A percentile compares a stretch with the other conserved stretches of the same genome.
These are phyloP conservation scores for Dioszegia crocea DNA, from an alignment of 768 basidiomycete genomes.

Conservation along the genomic window DNA sequence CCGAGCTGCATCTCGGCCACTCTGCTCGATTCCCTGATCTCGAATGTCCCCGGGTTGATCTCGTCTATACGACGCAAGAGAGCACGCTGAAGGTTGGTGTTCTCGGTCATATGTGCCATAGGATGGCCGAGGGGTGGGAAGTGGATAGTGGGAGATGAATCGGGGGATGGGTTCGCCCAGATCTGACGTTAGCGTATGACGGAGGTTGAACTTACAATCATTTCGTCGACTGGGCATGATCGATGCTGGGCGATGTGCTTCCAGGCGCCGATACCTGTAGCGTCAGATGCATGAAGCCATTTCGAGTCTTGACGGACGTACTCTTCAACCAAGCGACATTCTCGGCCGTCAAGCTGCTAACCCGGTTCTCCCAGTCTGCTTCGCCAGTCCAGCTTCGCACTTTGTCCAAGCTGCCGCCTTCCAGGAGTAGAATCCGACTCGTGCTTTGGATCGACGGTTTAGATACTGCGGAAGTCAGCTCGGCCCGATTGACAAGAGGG, in stretches of 20 bases:
- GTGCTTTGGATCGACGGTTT: slow-evolving; percentile 56
- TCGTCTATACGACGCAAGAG: slow-evolving; percentile 62
- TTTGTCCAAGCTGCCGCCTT: slow-evolving; percentile 70
- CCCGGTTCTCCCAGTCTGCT: slow-evolving; percentile 49
- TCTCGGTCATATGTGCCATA: slow-evolving; percentile 87
- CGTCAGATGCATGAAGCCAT: slow-evolving; percentile 10
- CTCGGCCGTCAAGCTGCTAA: slow-evolving; percentile 50
- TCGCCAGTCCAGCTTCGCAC: slow-evolving; percentile 62
- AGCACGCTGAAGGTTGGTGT: slow-evolving; percentile 83
- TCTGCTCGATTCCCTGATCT: slow-evolving; percentile 67
- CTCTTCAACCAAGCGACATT: slow-evolving; percentile 48
- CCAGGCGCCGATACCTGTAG: slow-evolving; percentile 79
- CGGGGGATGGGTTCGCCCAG: slow-evolving; percentile 57
- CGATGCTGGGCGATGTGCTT: slow-evolving; percentile 63
- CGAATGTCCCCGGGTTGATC: slow-evolving; percentile 54
- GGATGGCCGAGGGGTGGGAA: slow-evolving; percentile 48
- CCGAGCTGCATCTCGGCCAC: slow-evolving; percentile 67
- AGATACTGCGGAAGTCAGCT: slow-evolving; percentile 54
- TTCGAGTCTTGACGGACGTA: slow-evolving; percentile 23
- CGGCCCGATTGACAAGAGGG: background rate
- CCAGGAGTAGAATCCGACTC: slow-evolving; percentile 67
- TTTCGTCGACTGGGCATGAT: slow-evolving; percentile 70
- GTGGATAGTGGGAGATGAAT: slow-evolving; percentile 39
- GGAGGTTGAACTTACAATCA: slow-evolving; percentile 61
- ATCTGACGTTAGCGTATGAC: slow-evolving; percentile 56